Evolutionary conservation across 2,329 filamentous ascomycete species (phyloP).

Genomic region (Ceratocystis huliohia): DNA sequence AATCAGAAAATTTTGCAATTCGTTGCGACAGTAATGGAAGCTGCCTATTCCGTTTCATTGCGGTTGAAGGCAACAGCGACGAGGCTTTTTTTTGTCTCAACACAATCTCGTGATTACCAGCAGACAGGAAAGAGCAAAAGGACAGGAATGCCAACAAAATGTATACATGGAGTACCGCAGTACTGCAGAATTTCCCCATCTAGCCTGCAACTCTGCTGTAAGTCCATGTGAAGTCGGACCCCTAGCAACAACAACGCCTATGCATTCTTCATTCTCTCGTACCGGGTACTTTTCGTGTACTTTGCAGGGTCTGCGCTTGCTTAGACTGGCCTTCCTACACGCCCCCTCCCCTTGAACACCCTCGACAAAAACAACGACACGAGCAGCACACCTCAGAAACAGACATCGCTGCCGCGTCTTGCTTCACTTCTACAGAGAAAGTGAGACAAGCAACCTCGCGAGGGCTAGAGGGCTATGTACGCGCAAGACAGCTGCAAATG

Average conservation of each 20-base stretch:
- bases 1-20: neutral
- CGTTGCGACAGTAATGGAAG: neutral
- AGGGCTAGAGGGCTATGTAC: neutral
- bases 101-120: neutral
- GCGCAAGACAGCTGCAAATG: neutral
- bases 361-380: neutral
- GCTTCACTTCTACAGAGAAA: neutral
- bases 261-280: neutral
- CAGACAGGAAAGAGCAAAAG: neutral
- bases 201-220: neutral
- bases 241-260: neutral
- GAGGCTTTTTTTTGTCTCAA: neutral
- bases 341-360: neutral
- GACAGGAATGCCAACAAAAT: neutral
- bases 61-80: neutral
- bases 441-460: neutral
- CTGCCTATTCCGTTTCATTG: neutral
- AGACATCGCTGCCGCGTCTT: neutral
- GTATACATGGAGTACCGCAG: neutral
- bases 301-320: conserved; percentile 2
- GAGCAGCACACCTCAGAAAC: neutral
- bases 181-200: neutral
- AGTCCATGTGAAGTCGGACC: conserved; percentile 5
- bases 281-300: conserved; percentile 17
- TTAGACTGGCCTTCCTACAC: neutral